Conservation (phyloP, 2,329 filamentous ascomycete species). For the Fusarium luffae region DNA sequence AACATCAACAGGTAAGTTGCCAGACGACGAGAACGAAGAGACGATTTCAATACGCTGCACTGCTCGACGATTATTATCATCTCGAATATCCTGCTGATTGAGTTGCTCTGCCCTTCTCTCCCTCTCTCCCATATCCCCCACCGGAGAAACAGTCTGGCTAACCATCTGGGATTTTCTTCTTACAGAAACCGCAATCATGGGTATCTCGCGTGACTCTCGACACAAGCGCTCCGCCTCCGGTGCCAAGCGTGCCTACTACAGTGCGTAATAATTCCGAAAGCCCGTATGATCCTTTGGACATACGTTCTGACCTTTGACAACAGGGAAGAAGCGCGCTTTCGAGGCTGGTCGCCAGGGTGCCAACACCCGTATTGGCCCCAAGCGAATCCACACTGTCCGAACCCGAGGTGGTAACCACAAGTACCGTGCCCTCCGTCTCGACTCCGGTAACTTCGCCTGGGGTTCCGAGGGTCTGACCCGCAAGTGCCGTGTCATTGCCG, state of each 20-base stretch:
- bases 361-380: slow-evolving; percentile 98
- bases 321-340: slow-evolving; percentile 97
- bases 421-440: slow-evolving; percentile 98
- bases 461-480: slow-evolving; percentile 96
- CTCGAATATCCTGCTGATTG: slow-evolving; percentile 40
- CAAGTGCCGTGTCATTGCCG: slow-evolving; percentile 99
- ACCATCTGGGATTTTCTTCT: slow-evolving; percentile 37
- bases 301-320: slow-evolving; percentile 80
- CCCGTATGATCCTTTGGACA: slow-evolving; percentile 70
- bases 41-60: slow-evolving; percentile 37
- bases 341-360: slow-evolving; percentile 99
- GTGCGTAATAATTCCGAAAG: slow-evolving; percentile 74
- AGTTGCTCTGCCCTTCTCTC: slow-evolving; percentile 32
- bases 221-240: slow-evolving; percentile 99
- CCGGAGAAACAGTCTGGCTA: slow-evolving; percentile 24
- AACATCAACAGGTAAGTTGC: slow-evolving; percentile 61
- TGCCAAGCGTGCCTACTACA: slow-evolving; percentile 95
- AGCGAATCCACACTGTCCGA: slow-evolving; percentile 96
- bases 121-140: slow-evolving; percentile 2
- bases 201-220: slow-evolving; percentile 99
- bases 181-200: slow-evolving; percentile 85
- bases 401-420: slow-evolving; percentile 99
- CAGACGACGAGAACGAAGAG: slow-evolving; percentile 31
- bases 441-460: slow-evolving; percentile 99
- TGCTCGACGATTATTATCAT: slow-evolving; percentile 41